These are phyloP conservation scores for Tuber calosporum DNA, from an alignment of 495 filamentous ascomycete species.

Conservation along the genomic window DNA sequence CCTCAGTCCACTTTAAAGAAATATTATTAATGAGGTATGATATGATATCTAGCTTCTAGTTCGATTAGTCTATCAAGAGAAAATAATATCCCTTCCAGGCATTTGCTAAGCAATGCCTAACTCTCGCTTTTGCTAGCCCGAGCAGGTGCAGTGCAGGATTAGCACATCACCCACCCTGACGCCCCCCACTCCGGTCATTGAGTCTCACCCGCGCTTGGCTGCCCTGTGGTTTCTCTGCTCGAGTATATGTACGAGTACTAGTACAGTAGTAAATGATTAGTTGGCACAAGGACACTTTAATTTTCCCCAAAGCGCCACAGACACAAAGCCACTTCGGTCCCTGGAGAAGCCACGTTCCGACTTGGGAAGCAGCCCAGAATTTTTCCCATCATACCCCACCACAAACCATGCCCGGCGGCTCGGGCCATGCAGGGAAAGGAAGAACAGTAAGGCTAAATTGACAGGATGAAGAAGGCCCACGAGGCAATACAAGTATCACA, in stretches of 20 bases:
- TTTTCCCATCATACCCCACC: background rate
- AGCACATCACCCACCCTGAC: background rate
- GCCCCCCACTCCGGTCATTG: background rate
- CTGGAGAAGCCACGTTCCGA: background rate
- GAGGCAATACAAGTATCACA: background rate
- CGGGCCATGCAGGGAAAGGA: background rate
- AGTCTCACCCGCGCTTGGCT: background rate
- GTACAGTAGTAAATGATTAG: background rate
- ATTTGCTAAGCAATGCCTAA: background rate
- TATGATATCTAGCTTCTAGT: background rate
- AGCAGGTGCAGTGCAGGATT: background rate
- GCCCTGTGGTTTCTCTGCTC: background rate
- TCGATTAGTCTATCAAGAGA: background rate
- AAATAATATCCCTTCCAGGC: background rate
- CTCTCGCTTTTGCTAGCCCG: background rate
- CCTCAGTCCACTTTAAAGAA: background rate
- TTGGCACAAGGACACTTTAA: background rate
- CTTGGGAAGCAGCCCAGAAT: background rate
- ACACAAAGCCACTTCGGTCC: background rate
- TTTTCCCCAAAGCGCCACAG: background rate
- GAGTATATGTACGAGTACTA: background rate
- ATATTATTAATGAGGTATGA: background rate
- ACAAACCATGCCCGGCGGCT: background rate
- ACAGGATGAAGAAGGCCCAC: background rate
- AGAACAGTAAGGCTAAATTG: background rate